Percentiles rank a stretch among this genome's conserved stretches.
Conservation (phyloP, 805 yeast genomes). For the Yamadazyma laniorum region DNA sequence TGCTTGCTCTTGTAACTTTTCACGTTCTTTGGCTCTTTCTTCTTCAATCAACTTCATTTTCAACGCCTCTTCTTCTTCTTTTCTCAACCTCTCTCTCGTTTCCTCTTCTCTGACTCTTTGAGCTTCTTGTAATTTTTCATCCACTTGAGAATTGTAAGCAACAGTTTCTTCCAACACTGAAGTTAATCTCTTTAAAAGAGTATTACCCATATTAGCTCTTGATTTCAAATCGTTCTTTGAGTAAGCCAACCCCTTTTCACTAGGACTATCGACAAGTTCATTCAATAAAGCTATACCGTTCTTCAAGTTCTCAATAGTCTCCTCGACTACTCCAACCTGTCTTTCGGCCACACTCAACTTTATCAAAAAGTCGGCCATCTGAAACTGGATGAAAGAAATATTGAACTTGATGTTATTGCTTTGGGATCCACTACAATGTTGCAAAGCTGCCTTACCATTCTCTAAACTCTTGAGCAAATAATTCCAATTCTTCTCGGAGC, state of each 20-base stretch:
- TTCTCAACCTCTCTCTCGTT: conserved; percentile 32
- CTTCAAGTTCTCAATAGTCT: conserved; percentile 54
- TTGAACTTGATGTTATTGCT: conserved; percentile 57
- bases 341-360: conserved; percentile 60
- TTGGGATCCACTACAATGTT: conserved; percentile 18
- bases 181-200: conserved; percentile 69
- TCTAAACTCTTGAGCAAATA: conserved; percentile 61
- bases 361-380: conserved; percentile 78
- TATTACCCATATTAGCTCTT: conserved; percentile 84
- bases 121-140: conserved; percentile 70
- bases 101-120: conserved; percentile 62
- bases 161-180: conserved; percentile 70
- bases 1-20: conserved; percentile 50
- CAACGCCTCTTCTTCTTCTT: conserved; percentile 41
- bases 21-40: conserved; percentile 45
- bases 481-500: conserved; percentile 60
- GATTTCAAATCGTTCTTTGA: conserved; percentile 77
- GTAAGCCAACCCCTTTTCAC: conserved; percentile 65
- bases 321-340: conserved; percentile 57
- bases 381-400: conserved; percentile 79
- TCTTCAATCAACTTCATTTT: conserved; percentile 47
- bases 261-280: conserved; percentile 45
- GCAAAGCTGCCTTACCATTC: conserved; percentile 57
- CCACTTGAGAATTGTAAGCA: conserved; percentile 57
- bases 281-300: conserved; percentile 60